These are phyloP conservation scores for Ogataea chonburiensis DNA, from an alignment of 805 yeast species.

Conservation along the genomic window DNA sequence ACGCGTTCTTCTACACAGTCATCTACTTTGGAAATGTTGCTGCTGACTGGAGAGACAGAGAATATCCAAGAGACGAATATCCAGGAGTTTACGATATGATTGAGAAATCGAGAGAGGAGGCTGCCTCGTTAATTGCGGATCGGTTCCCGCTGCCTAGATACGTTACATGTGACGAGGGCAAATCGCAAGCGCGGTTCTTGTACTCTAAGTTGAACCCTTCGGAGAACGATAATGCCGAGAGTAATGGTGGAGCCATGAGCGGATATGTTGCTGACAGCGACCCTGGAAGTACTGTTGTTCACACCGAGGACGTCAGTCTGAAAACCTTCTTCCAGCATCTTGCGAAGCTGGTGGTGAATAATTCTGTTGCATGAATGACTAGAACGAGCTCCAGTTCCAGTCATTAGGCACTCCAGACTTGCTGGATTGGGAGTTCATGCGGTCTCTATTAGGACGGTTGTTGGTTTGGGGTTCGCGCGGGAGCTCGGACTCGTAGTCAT, in stretches of 20 bases:
- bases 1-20: constrained; percentile 94
- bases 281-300: constrained; percentile 66
- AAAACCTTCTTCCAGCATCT: constrained; percentile 95
- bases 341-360: constrained; percentile 79
- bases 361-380: constrained; percentile 23
- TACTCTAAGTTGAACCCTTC: constrained; percentile 94
- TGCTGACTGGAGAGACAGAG: constrained; percentile 94
- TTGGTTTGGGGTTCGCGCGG: constrained; percentile 3
- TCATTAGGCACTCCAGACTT: constrained; percentile 38
- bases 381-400: constrained; percentile 57
- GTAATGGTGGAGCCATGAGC: constrained; percentile 47
- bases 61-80: constrained; percentile 91
- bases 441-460: constrained; percentile 16
- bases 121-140: constrained; percentile 85
- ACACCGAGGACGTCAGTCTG: constrained; percentile 94
- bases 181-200: constrained; percentile 96
- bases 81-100: constrained; percentile 82
- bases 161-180: constrained; percentile 97
- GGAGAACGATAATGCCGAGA: constrained; percentile 52
- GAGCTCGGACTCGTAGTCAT: constrained; percentile 26
- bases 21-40: constrained; percentile 94
- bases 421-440: constrained; percentile 36
- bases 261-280: constrained; percentile 44
- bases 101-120: constrained; percentile 88
- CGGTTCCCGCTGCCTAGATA: constrained; percentile 98